Base-by-base conservation (phyloP, 805 yeast species). In the Saccharomycopsis babjevae region DNA sequence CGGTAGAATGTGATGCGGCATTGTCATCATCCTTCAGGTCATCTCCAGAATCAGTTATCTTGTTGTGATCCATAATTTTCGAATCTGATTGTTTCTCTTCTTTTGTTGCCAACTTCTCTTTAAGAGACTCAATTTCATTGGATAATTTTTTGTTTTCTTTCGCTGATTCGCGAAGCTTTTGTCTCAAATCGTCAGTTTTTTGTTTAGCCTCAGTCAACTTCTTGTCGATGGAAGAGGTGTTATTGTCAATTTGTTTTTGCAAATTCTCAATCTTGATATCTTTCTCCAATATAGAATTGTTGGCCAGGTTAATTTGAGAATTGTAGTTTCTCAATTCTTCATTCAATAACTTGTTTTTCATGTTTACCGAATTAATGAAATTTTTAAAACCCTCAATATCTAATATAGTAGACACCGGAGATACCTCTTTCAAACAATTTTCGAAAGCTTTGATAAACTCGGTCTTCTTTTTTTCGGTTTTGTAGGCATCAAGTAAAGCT, bases 401-500 rank as follows among this genome's bases (percentile, higher is more conserved):
- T 0, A 85, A 74, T 25, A 94, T 82, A 40, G 85, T 80, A 0
- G 88, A 79, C 57, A 89, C 79, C 0, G 98, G 98, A 0, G 97
- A 92, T 65, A 81, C 73, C 67, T 93, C 97, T 58, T 81, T 77
- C 62, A 93, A 73, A 15, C 87, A 80, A 60, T 76, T 82, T 68
- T 90, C 97, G 66, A 92, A 86, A 0, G 74, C 68, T 4, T 69
- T 75, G 8, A 91, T 79, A 54, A 85, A 77, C 55, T 81, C 85
- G 1, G 79, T 75, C 67, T 85, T 87, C 57, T 79, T 76, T 73
- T 88, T 89, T 70, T 92, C 97, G 1, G 79, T 75, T 68, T 90
- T 88, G 74, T 89, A 94, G 0, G 98, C 97, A 54, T 86, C 86
- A 57, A 91, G 78, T 16, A 93, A 75, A 52, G 83, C 74, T 0